Evolutionary conservation across 441 rosid species (phyloP).

Genomic region (Arabidopsis hybrid): DNA sequence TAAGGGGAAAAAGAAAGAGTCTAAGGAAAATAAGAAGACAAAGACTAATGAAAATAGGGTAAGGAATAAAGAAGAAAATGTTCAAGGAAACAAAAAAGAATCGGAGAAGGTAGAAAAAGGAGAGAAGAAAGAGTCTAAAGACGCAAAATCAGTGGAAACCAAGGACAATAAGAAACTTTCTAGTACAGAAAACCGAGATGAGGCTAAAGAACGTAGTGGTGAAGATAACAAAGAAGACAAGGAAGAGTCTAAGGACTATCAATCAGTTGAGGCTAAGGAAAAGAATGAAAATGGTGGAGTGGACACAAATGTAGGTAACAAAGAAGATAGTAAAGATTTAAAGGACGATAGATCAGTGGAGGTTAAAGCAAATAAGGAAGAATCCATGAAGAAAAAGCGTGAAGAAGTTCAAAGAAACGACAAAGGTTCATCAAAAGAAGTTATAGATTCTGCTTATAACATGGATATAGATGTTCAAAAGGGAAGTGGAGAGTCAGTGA

Average conservation of each 20-base stretch:
- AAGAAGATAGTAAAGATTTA: not conserved
- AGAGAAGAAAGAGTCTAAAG: not conserved
- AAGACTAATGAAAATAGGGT: not conserved
- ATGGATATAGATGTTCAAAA: not conserved
- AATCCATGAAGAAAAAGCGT: not conserved
- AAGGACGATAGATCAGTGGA: not conserved
- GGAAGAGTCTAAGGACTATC: not conserved
- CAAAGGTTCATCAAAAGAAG: not conserved
- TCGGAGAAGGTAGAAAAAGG: not conserved
- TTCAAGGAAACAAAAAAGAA: not conserved
- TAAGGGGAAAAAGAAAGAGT: not conserved
- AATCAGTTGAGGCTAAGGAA: not conserved
- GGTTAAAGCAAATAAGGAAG: not conserved
- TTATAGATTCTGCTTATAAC: not conserved
- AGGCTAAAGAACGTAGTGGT: not conserved
- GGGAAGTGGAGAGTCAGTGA: not conserved
- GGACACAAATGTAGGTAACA: not conserved
- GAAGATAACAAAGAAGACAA: not conserved
- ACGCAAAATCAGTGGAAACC: not conserved
- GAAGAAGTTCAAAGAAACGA: constrained; percentile 3
- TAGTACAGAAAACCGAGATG: not conserved
- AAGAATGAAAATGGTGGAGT: not conserved
- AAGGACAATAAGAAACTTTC: not conserved
- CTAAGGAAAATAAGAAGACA: not conserved
- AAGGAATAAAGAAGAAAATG: not conserved